Base-by-base conservation (phyloP, 1,139 yeast genomes). In the Yamadazyma epiphylla region DNA sequence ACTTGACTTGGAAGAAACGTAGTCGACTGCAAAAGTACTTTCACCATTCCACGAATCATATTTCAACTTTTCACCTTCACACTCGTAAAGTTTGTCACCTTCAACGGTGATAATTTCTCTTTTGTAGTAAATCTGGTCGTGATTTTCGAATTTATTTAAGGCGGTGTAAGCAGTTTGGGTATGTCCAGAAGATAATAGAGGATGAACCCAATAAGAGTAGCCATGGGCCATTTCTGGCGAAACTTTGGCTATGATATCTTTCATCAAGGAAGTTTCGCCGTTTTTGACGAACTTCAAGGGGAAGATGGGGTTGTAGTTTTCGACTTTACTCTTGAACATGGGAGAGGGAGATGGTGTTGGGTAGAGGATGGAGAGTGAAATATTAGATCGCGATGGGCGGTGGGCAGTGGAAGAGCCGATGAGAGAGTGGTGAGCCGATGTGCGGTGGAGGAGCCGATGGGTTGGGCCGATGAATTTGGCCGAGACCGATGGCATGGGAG, bases 101-200 rank as follows among this genome's bases (percentile, higher is more conserved):
- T 62, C 62, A n/a, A 68, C 57, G 4, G 44, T 43, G 31, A 67
- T 43, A 11, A 68, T 41, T 15, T 59, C 48, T 30, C 74, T 47
- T 37, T 64, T 64, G 42, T 68, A 68, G 44, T 53, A 49, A 5
- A 68, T 59, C 24, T 51, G 48, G 38, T 65, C 70, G 11, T 46
- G 43, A 24, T 48, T 39, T 13, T 62, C 69, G 37, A 64, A 65
- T 38, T 59, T 58, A 40, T 55, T 56, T 14, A 67, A 33, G 1
- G 70, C 72, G 3, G 74, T 61, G 41, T 63, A 68, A 4, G 70
- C 71, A 4, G 74, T 68, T 44, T 68, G 74, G n/a, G 60, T 40
- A 41, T 68, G 72, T 11, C 74, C 74, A 4, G 64, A 54, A 9
- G 62, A 46, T 14, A 68, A 47, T 10, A 65, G 39, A 1, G 74